Evolutionary conservation across 1,284 basidiomycete species (phyloP).

Genomic region (Microbotryum scabiosae): DNA sequence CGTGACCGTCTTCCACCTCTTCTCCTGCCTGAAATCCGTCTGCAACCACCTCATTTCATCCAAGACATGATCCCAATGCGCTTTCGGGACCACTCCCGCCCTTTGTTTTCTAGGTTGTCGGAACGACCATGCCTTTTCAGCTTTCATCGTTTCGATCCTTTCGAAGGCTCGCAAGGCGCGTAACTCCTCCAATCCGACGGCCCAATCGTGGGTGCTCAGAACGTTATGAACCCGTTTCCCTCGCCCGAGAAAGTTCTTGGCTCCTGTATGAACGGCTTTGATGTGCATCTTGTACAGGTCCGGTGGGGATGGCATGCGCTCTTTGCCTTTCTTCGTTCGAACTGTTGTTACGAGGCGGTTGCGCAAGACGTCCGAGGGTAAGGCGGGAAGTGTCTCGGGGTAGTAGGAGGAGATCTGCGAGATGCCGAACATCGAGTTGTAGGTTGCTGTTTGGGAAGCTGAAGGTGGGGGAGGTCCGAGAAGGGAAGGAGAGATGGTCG

Average conservation of each 20-base stretch:
- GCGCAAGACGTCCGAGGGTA: constrained; percentile 25
- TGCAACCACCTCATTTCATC: constrained; percentile 99
- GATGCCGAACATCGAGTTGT: constrained; percentile 20
- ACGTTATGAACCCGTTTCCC: constrained; percentile 34
- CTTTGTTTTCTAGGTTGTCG: constrained; percentile 91
- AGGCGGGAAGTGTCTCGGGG: constrained; percentile 13
- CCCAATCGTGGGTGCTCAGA: constrained; percentile 33
- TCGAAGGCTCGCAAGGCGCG: constrained; percentile 58
- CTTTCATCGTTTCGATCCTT: constrained; percentile 75
- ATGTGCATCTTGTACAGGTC: constrained; percentile 35
- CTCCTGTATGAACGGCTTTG: constrained; percentile 29
- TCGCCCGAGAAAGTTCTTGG: constrained; percentile 28
- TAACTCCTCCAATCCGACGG: constrained; percentile 30
- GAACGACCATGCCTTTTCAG: constrained; percentile 77
- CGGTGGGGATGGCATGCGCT: constrained; percentile 13
- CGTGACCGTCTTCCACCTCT: constrained; percentile 80
- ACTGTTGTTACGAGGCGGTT: constrained; percentile 25
- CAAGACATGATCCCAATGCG: constrained; percentile 91
- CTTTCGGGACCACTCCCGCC: constrained; percentile 68
- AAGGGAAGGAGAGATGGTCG: not conserved
- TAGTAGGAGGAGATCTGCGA: constrained; percentile 23
- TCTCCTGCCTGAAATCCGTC: constrained; percentile 86
- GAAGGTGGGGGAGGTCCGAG: not conserved
- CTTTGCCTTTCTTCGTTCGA: constrained; percentile 29
- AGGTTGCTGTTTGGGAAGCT: not conserved